These are phyloP conservation scores for Lachnellula occidentalis DNA, from an alignment of 2,329 filamentous ascomycete genomes.

Conservation along the genomic window DNA sequence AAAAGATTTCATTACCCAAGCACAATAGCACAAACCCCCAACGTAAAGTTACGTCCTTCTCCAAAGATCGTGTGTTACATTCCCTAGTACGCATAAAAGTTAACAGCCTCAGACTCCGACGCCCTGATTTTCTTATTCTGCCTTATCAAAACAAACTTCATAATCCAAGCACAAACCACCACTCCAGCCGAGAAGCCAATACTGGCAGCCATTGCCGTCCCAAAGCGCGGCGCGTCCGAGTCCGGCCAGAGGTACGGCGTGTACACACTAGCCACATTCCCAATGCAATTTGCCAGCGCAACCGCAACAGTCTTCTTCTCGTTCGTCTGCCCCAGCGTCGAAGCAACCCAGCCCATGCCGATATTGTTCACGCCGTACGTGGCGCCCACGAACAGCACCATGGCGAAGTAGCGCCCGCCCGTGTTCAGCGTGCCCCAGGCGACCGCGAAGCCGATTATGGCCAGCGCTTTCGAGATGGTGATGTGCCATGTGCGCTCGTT, in stretches of 20 bases:
- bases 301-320: slow-evolving; percentile 35
- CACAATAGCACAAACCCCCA: too few relatives aligned
- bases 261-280: slow-evolving; percentile 35
- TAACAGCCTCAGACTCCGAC: slow-evolving; percentile 22
- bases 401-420: slow-evolving; percentile 12
- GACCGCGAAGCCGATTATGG: slow-evolving; percentile 14
- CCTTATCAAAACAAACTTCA: slow-evolving; percentile 33
- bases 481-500: slow-evolving; percentile 20
- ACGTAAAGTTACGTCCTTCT: too few relatives aligned
- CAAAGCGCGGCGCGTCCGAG: slow-evolving; percentile 18
- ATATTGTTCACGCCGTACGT: slow-evolving; percentile 17
- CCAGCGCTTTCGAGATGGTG: slow-evolving; percentile 8
- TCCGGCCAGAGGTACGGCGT: slow-evolving; percentile 36
- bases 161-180: slow-evolving; percentile 34
- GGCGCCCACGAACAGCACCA: slow-evolving; percentile 14
- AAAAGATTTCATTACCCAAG: too few relatives aligned
- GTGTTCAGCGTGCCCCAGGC: slow-evolving; percentile 4
- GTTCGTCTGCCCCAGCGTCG: slow-evolving; percentile 34
- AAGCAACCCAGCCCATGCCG: slow-evolving; percentile 17
- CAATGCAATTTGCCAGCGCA: slow-evolving; percentile 34
- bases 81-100: slow-evolving; percentile 18
- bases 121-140: slow-evolving; percentile 32
- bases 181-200: slow-evolving; percentile 33
- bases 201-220: slow-evolving; percentile 28
- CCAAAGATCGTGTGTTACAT: too few relatives aligned